These are phyloP conservation scores for Candida silvatica DNA, from an alignment of 805 yeast genomes.

Conservation along the genomic window DNA sequence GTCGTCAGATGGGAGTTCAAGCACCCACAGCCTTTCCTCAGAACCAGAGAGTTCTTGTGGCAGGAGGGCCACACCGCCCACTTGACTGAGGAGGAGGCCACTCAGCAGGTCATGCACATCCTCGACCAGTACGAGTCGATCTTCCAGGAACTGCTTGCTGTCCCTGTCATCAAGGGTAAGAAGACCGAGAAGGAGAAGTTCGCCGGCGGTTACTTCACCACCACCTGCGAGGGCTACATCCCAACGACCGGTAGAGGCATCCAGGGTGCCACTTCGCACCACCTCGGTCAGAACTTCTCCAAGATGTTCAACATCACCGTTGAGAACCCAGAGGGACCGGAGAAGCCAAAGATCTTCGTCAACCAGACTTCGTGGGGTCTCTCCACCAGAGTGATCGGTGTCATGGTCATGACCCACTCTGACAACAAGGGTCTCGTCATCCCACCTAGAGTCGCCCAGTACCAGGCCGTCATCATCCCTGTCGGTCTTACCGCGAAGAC, in stretches of 20 bases:
- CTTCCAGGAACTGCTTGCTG: slow-evolving; percentile 90
- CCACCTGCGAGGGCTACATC: slow-evolving; percentile 93
- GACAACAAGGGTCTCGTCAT: slow-evolving; percentile 97
- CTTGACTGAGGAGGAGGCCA: slow-evolving; percentile 74
- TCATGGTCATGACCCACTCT: slow-evolving; percentile 97
- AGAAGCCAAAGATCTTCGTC: slow-evolving; percentile 77
- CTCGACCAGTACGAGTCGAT: slow-evolving; percentile 78
- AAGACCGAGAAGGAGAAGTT: slow-evolving; percentile 97
- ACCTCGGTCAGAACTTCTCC: slow-evolving; percentile 95
- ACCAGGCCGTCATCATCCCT: slow-evolving; percentile 88
- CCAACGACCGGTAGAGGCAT: slow-evolving; percentile 99
- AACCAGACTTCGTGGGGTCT: slow-evolving; percentile 99
- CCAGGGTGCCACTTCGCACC: slow-evolving; percentile 98
- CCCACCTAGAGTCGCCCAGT: slow-evolving; percentile 94
- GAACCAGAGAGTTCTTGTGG: slow-evolving; percentile 99
- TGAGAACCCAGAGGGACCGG: slow-evolving; percentile 88
- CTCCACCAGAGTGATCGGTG: slow-evolving; percentile 98
- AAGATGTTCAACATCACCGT: slow-evolving; percentile 96
- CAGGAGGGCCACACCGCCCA: slow-evolving; percentile 99
- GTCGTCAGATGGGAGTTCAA: slow-evolving; percentile 99
- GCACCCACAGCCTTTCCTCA: slow-evolving; percentile 98
- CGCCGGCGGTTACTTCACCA: slow-evolving; percentile 95
- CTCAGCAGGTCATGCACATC: slow-evolving; percentile 75
- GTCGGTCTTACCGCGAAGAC: slow-evolving; percentile 91
- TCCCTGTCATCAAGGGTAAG: slow-evolving; percentile 90